phyloP scores from a whole-genome alignment of 129 eudicot species.

The Arctium minus region DNA sequence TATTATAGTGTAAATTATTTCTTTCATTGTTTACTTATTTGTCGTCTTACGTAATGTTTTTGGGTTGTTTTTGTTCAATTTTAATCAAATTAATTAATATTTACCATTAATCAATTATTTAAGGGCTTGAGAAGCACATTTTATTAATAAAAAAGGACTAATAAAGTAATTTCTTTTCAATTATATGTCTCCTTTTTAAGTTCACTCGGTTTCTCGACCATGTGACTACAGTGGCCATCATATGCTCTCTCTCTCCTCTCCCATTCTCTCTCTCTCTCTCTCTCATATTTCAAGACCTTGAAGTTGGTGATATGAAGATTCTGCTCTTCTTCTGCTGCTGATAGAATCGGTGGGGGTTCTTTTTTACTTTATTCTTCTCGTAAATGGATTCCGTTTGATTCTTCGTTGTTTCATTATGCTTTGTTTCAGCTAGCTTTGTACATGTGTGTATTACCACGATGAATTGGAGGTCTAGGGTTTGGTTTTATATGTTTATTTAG shows the following conservation, averaged over 20 bases:
- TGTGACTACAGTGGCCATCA: constrained; percentile 27
- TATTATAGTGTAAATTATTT: not conserved
- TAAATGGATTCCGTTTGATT: constrained; percentile 9
- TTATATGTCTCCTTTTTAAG: constrained; percentile 19
- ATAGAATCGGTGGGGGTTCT: constrained; percentile 19
- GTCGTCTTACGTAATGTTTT: not conserved
- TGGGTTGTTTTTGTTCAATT: no score
- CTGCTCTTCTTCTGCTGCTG: constrained; percentile 18
- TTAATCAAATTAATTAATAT: not conserved
- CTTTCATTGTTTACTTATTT: not conserved
- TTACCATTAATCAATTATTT: not conserved
- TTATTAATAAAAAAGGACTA: constrained; percentile 9
- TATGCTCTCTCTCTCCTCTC: constrained; percentile 21
- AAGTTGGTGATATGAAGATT: constrained; percentile 34
- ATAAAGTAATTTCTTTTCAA: constrained; percentile 8
- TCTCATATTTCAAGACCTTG: constrained; percentile 13
- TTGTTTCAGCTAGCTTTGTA: constrained; percentile 8
- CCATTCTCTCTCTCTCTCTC: constrained; percentile 10
- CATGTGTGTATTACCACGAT: not conserved
- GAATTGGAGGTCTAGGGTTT: constrained; percentile 9
- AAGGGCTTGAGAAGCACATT: constrained; percentile 18
- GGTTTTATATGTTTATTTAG: not conserved
- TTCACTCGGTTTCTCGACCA: constrained; percentile 39
- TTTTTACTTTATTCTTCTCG: not conserved
- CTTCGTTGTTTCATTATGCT: constrained; percentile 1